These are phyloP conservation scores for Raffaelea ambrosiae DNA, from an alignment of 2,329 filamentous ascomycete species.

Conservation along the genomic window DNA sequence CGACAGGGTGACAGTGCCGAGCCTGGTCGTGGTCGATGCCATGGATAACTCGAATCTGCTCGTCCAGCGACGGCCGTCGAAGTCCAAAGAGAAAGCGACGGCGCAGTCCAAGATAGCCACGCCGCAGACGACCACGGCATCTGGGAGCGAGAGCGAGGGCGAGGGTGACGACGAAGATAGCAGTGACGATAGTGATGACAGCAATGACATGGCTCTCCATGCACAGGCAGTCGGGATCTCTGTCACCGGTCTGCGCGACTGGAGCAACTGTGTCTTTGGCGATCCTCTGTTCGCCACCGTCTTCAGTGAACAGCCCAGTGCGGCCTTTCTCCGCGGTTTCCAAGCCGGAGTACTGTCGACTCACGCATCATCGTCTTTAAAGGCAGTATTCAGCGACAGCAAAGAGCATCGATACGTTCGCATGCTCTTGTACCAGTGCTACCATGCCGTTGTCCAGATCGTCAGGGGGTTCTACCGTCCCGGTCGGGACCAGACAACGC, in stretches of 20 bases:
- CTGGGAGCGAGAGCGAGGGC: no score
- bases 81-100: background rate
- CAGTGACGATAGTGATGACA: background rate
- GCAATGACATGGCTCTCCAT: background rate
- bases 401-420: conserved; percentile 28
- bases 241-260: conserved; percentile 46
- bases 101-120: conserved; percentile 1
- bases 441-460: conserved; percentile 43
- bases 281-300: conserved; percentile 46
- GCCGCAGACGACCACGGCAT: conserved; percentile 3
- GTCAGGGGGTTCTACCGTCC: conserved; percentile 49
- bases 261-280: conserved; percentile 51
- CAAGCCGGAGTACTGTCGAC: conserved; percentile 18
- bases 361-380: no score
- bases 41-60: conserved; percentile 42
- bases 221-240: conserved; percentile 15
- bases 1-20: conserved; percentile 41
- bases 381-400: conserved; percentile 11
- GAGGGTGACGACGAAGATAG: no score
- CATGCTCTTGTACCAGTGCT: conserved; percentile 49
- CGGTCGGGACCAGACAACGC: conserved; percentile 33
- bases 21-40: conserved; percentile 46
- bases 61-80: conserved; percentile 18
- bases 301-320: conserved; percentile 35
- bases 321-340: conserved; percentile 41